These are phyloP conservation scores for Saccharum hybrid DNA, from an alignment of 202 grass and related monocot genomes.

Conservation along the genomic window DNA sequence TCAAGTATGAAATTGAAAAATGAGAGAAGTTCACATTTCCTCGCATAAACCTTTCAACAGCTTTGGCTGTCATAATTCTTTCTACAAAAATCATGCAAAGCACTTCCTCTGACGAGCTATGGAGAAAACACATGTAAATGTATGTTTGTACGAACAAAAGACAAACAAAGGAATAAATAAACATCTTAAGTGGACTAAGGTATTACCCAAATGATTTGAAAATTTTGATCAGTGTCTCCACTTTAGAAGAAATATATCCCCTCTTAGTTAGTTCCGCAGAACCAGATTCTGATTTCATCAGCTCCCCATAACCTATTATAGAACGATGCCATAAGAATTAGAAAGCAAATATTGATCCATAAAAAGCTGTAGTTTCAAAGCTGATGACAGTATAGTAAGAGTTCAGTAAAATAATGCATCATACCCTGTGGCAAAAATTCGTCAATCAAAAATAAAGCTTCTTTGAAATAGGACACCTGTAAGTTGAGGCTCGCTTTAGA, in stretches of 20 bases:
- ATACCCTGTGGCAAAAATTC: slow-evolving; percentile 63
- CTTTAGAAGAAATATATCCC: slow-evolving; percentile 87
- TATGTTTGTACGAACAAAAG: no score
- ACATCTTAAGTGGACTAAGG: no score
- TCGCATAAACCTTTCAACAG: no score
- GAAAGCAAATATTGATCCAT: slow-evolving; percentile 26
- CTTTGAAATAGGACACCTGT: slow-evolving; percentile 57
- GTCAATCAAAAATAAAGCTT: slow-evolving; percentile 50
- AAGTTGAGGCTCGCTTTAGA: slow-evolving; percentile 54
- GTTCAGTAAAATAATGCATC: slow-evolving; percentile 24
- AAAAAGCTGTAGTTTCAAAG: slow-evolving; percentile 32
- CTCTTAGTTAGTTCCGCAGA: slow-evolving; percentile 56
- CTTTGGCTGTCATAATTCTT: no score
- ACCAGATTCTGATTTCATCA: slow-evolving; percentile 76
- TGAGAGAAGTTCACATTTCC: no score
- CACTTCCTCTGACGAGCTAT: no score
- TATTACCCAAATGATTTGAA: slow-evolving; percentile 92
- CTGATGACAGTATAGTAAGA: slow-evolving; percentile 24
- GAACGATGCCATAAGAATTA: slow-evolving; percentile 22
- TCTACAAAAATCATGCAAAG: no score
- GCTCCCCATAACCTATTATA: slow-evolving; percentile 61
- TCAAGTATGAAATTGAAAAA: no score
- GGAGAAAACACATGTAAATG: no score
- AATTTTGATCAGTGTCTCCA: slow-evolving; percentile 73
- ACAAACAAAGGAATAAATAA: no score